Conservation (phyloP, 2,329 filamentous ascomycete genomes). For the Botryotinia globosa region DNA sequence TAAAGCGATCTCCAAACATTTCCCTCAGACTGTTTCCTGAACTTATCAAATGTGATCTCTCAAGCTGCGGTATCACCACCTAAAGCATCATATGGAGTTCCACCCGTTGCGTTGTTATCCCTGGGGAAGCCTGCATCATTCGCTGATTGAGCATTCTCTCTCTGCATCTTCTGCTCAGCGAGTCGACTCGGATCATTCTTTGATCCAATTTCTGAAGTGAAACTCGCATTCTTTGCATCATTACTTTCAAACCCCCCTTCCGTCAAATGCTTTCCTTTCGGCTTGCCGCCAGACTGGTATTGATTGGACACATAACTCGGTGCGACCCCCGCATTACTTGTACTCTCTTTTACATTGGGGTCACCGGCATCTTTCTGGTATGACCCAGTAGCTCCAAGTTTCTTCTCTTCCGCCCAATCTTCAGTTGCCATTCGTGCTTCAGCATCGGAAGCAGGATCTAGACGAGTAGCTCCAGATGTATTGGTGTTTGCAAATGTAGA, state of each 20-base stretch:
- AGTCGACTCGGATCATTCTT: slow-evolving; percentile 48
- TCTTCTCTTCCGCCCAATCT: slow-evolving; percentile 31
- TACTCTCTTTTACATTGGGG: neutral
- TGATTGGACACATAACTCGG: slow-evolving; percentile 35
- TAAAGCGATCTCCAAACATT: neutral
- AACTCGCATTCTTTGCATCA: slow-evolving; percentile 37
- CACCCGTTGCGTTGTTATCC: slow-evolving; percentile 24
- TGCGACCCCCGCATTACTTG: slow-evolving; percentile 27
- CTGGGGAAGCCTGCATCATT: slow-evolving; percentile 28
- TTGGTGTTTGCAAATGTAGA: slow-evolving; percentile 56
- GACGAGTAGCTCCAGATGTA: slow-evolving; percentile 50
- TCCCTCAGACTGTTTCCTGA: neutral
- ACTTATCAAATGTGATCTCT: neutral
- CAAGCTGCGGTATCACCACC: slow-evolving; percentile 10
- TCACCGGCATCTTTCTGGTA: slow-evolving; percentile 23
- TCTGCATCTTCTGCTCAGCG: slow-evolving; percentile 45
- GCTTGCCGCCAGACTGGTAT: slow-evolving; percentile 25
- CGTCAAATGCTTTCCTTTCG: slow-evolving; percentile 36
- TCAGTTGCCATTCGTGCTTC: slow-evolving; percentile 29
- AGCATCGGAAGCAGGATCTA: slow-evolving; percentile 43
- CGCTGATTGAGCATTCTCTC: slow-evolving; percentile 30
- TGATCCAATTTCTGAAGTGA: slow-evolving; percentile 45
- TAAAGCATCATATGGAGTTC: slow-evolving; percentile 15
- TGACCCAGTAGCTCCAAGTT: slow-evolving; percentile 24
- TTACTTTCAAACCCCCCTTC: slow-evolving; percentile 35